Evolutionary conservation across 2,329 filamentous ascomycete species (phyloP).

Genomic region (Aspergillus unguis): DNA sequence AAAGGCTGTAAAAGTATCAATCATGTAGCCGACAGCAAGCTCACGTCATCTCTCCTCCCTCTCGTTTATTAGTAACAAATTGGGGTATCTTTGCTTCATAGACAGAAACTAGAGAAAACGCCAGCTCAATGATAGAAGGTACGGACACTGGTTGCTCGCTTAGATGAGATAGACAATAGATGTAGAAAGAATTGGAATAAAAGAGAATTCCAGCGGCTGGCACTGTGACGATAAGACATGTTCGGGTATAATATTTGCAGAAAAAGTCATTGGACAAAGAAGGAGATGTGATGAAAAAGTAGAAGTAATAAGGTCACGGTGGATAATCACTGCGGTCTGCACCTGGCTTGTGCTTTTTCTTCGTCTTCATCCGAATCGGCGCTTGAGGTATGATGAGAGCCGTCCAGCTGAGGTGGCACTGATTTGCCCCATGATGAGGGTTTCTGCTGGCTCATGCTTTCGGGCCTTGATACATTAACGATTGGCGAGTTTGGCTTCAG

Average conservation of each 20-base stretch:
- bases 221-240: neutral
- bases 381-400: neutral
- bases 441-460: neutral
- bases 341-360: neutral
- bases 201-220: neutral
- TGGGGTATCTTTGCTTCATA: neutral
- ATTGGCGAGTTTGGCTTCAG: neutral
- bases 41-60: too few species aligned
- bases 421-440: neutral
- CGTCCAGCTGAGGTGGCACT: neutral
- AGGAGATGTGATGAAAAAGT: neutral
- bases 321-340: constrained; percentile 1
- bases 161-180: neutral
- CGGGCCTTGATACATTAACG: neutral
- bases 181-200: neutral
- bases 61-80: neutral
- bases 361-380: neutral
- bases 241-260: neutral
- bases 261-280: neutral
- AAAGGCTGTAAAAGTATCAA: too few species aligned
- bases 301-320: neutral
- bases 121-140: neutral
- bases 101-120: neutral
- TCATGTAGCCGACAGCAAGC: too few species aligned
- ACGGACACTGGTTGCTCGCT: neutral